Evolutionary conservation across 2,329 filamentous ascomycete species (phyloP).

Genomic region (Phaeosphaeria sp.): DNA sequence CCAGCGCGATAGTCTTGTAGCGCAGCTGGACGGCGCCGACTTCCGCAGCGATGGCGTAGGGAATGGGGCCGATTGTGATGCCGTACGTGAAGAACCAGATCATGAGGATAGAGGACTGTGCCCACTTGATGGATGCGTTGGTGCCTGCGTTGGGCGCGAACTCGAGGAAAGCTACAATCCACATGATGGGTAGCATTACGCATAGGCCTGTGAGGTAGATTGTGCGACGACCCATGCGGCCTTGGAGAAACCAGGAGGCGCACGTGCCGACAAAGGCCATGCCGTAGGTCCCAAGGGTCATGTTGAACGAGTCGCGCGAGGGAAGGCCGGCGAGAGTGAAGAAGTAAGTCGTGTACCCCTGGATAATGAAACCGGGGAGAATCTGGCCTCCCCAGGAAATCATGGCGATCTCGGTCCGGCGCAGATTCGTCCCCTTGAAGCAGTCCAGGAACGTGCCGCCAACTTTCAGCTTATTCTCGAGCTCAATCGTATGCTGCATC

Average conservation of each 20-base stretch:
- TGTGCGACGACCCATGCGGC: conserved; percentile 75
- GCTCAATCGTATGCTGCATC: conserved; percentile 85
- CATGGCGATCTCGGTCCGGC: conserved; percentile 75
- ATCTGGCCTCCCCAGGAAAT: conserved; percentile 54
- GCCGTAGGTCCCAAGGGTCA: conserved; percentile 61
- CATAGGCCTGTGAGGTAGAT: conserved; percentile 73
- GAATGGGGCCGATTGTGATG: conserved; percentile 84
- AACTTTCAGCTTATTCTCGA: conserved; percentile 72
- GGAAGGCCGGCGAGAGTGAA: conserved; percentile 36
- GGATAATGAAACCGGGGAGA: conserved; percentile 52
- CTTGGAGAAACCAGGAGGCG: conserved; percentile 80
- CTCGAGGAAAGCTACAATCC: conserved; percentile 72
- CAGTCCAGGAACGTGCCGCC: conserved; percentile 80
- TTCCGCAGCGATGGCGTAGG: conserved; percentile 85
- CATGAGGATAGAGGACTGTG: conserved; percentile 40
- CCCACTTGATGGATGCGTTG: conserved; percentile 54
- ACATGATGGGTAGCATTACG: conserved; percentile 64
- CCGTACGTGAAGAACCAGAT: conserved; percentile 73
- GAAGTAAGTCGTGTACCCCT: conserved; percentile 44
- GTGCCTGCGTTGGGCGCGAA: conserved; percentile 69
- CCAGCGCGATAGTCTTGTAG: conserved; percentile 88
- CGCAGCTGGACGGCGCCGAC: conserved; percentile 80
- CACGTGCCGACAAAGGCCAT: conserved; percentile 76
- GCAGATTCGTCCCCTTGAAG: conserved; percentile 77
- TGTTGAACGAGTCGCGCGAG: conserved; percentile 50